Conservation (phyloP, 768 basidiomycete species). For the Russula sp. region DNA sequence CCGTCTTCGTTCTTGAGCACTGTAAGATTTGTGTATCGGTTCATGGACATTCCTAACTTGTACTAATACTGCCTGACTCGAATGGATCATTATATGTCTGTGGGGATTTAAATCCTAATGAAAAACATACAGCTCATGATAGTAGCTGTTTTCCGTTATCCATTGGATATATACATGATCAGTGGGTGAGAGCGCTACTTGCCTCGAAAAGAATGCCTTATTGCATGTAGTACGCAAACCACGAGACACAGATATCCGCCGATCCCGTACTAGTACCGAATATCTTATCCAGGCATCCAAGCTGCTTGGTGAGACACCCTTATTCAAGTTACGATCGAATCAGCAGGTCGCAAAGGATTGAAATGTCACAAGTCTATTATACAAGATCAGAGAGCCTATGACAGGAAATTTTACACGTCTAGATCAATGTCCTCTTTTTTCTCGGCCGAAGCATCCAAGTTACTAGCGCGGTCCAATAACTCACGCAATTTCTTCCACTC, state of each 20-base stretch:
- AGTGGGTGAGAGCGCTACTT: too few relatives aligned
- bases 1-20: background rate
- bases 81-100: background rate
- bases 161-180: background rate
- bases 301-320: too few relatives aligned
- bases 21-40: constrained; percentile 8
- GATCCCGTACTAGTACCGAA: too few relatives aligned
- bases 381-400: background rate
- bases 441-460: constrained; percentile 46
- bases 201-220: too few relatives aligned
- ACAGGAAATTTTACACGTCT: background rate
- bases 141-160: background rate
- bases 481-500: constrained; percentile 65
- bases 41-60: background rate
- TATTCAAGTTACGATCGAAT: too few relatives aligned
- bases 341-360: too few relatives aligned
- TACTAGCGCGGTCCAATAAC: constrained; percentile 68
- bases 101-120: background rate
- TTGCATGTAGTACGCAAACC: too few relatives aligned
- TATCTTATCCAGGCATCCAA: too few relatives aligned
- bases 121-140: background rate
- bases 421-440: constrained; percentile 33
- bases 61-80: background rate
- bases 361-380: background rate
- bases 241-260: too few relatives aligned